Evolutionary conservation across 1,284 basidiomycete genomes (phyloP).

Genomic region (Bothia castanella): DNA sequence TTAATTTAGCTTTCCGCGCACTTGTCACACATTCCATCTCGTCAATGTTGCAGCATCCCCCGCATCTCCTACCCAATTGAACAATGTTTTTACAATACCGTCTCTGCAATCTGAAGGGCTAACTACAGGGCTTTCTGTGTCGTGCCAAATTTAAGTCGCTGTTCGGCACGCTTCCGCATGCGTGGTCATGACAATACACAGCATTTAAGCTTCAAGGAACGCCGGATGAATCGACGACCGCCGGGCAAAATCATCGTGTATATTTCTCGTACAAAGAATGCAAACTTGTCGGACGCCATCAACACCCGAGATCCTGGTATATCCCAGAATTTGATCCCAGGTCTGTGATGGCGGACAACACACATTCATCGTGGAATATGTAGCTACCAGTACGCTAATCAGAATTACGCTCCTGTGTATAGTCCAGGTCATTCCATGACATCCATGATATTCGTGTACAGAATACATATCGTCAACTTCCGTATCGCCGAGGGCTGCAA

Average conservation of each 20-base stretch:
- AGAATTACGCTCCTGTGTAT: too few species aligned
- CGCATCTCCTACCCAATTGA: conserved; percentile 40
- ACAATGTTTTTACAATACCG: conserved; percentile 38
- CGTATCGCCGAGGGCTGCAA: too few species aligned
- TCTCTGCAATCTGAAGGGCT: conserved; percentile 33
- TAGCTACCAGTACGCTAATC: too few species aligned
- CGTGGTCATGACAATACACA: conserved; percentile 18
- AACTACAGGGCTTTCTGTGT: conserved; percentile 14
- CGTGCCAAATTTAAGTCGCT: conserved; percentile 6
- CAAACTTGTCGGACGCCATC: conserved; percentile 1
- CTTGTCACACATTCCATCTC: conserved; percentile 38
- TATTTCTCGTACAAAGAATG: conserved; percentile 1
- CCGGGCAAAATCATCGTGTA: conserved; percentile 2
- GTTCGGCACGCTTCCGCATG: conserved; percentile 2
- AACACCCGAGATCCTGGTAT: too few species aligned
- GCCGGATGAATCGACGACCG: neutral
- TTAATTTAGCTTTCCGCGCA: conserved; percentile 32
- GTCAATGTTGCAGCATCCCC: conserved; percentile 50
- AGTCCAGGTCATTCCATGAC: too few species aligned
- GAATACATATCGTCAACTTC: too few species aligned
- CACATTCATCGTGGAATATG: too few species aligned
- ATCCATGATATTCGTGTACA: neutral
- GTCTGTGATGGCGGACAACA: too few species aligned
- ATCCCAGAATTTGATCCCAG: neutral
- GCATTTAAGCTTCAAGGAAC: conserved; percentile 9